Conservation (phyloP, 2,329 filamentous ascomycete species). For the Nothophaeocryptopus gaeumannii region DNA sequence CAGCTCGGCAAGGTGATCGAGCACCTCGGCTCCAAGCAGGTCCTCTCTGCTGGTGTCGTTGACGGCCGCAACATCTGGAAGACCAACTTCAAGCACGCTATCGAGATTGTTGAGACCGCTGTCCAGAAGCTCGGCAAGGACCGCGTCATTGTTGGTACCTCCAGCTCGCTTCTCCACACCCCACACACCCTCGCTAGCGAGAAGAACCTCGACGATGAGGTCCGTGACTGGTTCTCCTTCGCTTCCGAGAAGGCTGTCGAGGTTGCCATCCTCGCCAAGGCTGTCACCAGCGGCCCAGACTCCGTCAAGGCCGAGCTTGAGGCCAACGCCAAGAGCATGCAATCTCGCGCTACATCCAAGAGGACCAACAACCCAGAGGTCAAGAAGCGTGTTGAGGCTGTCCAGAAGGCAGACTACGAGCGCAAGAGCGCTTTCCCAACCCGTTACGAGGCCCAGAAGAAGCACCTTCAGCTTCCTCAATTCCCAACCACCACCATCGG, state of each 20-base stretch:
- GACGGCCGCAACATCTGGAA: slow-evolving; percentile 99
- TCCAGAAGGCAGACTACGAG: slow-evolving; percentile 82
- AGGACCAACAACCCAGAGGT: slow-evolving; percentile 96
- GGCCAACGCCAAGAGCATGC: slow-evolving; percentile 92
- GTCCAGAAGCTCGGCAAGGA: slow-evolving; percentile 97
- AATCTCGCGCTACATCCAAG: slow-evolving; percentile 85
- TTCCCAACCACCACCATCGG: slow-evolving; percentile 99
- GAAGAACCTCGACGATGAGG: slow-evolving; percentile 94
- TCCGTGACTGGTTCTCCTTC: slow-evolving; percentile 98
- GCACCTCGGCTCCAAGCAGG: slow-evolving; percentile 81
- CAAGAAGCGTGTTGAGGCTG: slow-evolving; percentile 91
- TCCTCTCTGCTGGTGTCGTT: slow-evolving; percentile 93
- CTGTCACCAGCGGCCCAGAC: slow-evolving; percentile 87
- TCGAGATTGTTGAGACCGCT: slow-evolving; percentile 84
- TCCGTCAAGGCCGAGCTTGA: slow-evolving; percentile 84
- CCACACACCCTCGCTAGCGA: slow-evolving; percentile 97
- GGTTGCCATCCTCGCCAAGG: slow-evolving; percentile 91
- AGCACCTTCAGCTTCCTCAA: slow-evolving; percentile 86
- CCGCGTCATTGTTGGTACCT: slow-evolving; percentile 93
- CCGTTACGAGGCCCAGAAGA: slow-evolving; percentile 85
- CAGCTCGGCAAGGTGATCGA: slow-evolving; percentile 83
- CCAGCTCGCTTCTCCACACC: slow-evolving; percentile 95
- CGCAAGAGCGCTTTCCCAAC: slow-evolving; percentile 84
- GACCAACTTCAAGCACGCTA: slow-evolving; percentile 96
- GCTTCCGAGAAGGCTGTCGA: slow-evolving; percentile 91